Conservation (phyloP, 208 protist species). For the Endotrypanum monterogeii region DNA sequence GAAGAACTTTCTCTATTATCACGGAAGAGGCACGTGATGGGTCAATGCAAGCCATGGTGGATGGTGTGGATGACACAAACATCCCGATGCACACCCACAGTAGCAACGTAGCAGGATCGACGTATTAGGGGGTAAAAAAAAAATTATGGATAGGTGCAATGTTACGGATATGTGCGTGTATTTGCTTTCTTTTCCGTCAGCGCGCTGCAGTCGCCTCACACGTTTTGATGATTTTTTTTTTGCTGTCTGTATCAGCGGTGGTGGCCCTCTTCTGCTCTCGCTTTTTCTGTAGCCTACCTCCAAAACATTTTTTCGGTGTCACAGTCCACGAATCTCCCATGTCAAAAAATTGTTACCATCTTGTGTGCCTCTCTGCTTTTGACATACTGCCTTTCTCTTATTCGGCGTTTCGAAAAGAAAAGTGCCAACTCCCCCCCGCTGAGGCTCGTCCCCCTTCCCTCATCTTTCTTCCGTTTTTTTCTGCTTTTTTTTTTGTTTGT, state of each 20-base stretch:
- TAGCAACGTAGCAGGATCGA: background rate
- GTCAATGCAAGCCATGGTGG: background rate
- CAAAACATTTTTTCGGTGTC: background rate
- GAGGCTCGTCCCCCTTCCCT: background rate
- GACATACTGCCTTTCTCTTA: background rate
- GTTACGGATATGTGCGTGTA: background rate
- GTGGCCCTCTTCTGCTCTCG: too few species aligned
- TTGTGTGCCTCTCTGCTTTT: background rate
- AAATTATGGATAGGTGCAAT: background rate
- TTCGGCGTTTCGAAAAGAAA: background rate
- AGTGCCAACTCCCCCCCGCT: background rate
- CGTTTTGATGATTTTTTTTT: too few species aligned
- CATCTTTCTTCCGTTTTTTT: background rate
- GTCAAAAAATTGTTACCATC: background rate
- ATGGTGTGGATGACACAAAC: background rate
- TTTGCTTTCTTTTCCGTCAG: background rate
- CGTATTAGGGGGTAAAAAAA: background rate
- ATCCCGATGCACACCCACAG: background rate
- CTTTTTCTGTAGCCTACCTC: too few species aligned
- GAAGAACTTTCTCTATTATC: background rate
- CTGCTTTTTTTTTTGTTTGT: background rate
- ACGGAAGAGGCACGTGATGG: background rate
- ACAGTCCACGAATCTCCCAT: background rate
- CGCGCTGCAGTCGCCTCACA: background rate
- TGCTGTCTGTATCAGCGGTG: too few species aligned